Conservation (phyloP, 768 basidiomycete genomes). For the Clathrus columnatus region DNA sequence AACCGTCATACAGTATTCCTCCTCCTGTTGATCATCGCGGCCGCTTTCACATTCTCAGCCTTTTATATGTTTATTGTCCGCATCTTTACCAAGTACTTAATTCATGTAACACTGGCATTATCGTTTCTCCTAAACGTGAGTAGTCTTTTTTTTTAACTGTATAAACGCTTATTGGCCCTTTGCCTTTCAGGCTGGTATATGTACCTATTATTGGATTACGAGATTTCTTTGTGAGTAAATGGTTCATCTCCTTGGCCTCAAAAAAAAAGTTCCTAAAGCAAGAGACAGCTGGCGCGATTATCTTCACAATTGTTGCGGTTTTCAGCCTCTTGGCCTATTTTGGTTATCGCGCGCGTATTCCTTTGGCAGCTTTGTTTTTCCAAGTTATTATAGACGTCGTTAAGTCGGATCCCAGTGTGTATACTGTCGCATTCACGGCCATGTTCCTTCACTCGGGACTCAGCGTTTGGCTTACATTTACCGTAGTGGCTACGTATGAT, state of each 20-base stretch:
- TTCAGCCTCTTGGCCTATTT: slow-evolving; percentile 69
- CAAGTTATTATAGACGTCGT: slow-evolving; percentile 80
- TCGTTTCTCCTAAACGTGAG: slow-evolving; percentile 58
- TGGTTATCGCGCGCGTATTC: slow-evolving; percentile 64
- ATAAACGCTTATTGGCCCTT: slow-evolving; percentile 19
- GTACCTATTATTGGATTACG: slow-evolving; percentile 66
- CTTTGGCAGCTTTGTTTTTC: slow-evolving; percentile 66
- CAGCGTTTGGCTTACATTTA: slow-evolving; percentile 76
- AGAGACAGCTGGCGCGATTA: slow-evolving; percentile 63
- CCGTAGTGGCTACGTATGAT: slow-evolving; percentile 60
- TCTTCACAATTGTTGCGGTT: slow-evolving; percentile 73
- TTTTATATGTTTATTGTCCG: slow-evolving; percentile 64
- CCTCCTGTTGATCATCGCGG: slow-evolving; percentile 63
- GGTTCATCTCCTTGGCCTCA: background rate
- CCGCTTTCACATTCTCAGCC: slow-evolving; percentile 56
- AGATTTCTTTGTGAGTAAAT: slow-evolving; percentile 53
- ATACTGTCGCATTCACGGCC: slow-evolving; percentile 63
- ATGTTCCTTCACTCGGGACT: slow-evolving; percentile 64
- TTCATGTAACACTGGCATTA: slow-evolving; percentile 66
- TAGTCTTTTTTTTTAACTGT: slow-evolving; percentile 12
- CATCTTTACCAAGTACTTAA: slow-evolving; percentile 62
- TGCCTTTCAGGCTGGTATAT: slow-evolving; percentile 45
- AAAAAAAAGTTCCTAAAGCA: background rate
- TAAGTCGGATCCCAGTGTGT: slow-evolving; percentile 75
- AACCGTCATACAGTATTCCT: slow-evolving; percentile 69